Base-by-base conservation (phyloP, 768 basidiomycete genomes). In the Boletus speciosus region DNA sequence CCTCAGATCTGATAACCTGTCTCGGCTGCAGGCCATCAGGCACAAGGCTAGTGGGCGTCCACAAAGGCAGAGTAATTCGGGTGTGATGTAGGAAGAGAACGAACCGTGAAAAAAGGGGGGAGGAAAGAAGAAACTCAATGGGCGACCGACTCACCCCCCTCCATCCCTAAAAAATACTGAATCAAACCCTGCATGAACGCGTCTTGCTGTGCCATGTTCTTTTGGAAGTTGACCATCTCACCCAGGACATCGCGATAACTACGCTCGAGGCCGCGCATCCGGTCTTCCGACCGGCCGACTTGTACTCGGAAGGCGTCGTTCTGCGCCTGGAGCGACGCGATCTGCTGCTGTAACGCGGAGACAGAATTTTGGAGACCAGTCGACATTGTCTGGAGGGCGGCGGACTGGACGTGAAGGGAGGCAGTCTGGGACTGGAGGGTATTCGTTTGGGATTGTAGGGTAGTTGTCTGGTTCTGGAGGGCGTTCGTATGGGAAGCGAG, bases 161-260 rank as follows among this genome's bases (percentile, higher is more conserved):
- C 90, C 58, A 80, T 72, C 60, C 86, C 83, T 61, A 93, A 73
- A 69, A 90, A 88, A 73, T 90, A 90, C 54, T 86, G 83, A 61
- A 94, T 85, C 55, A 93, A 66, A 61, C 81, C 83, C 71, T 91
- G 87, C 82, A 91, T 86, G 51, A 93, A 68, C 39, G 82, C 83
- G 61, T 95, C 93, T 74, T 93, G 90, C 71, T 91, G 86, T 32
- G 86, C 88, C 82, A 86, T 82, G 60, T 81, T 83, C 55, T 81
- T 73, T 71, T 88, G 86, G 66, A 86, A 86, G 60, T 79, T 77
- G 63, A 86, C 84, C 77, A 89, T 82, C 70, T 88, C 86, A 58
- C 77, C 76, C 34, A 88, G 79, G 45, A 86, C 82, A 52, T 80
- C 81, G 66, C 85, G 81, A 68, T 88, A 87, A 62, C 82, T 82